Percentiles rank a stretch among this genome's conserved stretches.
Conservation (phyloP, 2,329 filamentous ascomycete genomes). For the Pseudogymnoascus sp. region DNA sequence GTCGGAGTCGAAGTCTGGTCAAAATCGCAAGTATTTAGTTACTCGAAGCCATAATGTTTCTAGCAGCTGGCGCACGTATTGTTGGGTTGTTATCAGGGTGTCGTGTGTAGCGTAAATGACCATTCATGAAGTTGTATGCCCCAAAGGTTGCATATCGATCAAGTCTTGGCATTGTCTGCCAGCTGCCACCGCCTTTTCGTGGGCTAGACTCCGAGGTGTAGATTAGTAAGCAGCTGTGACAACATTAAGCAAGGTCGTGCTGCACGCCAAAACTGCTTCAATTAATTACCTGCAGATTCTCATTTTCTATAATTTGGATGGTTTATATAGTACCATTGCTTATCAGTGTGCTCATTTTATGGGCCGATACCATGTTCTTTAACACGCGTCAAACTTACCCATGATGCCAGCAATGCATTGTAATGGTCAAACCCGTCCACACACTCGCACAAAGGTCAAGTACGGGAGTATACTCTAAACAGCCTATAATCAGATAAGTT, state of each 20-base stretch:
- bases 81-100: not conserved
- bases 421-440: not conserved
- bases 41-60: not conserved
- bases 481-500: not conserved
- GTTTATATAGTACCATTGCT: not conserved
- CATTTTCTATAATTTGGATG: not conserved
- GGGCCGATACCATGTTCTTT: not conserved
- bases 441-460: not conserved
- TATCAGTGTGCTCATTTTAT: not conserved
- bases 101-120: not conserved
- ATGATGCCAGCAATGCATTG: not conserved
- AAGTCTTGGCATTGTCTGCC: not conserved
- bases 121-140: not conserved
- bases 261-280: not conserved
- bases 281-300: not conserved
- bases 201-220: not conserved
- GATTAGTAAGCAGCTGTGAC: not conserved
- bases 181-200: not conserved
- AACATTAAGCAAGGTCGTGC: not conserved
- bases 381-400: not conserved
- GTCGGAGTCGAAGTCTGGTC: not conserved
- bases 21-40: not conserved
- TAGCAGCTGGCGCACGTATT: not conserved
- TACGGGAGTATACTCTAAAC: not conserved
- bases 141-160: slow-evolving; percentile 8